These are phyloP conservation scores for Termitomyces sp. DNA, from an alignment of 768 basidiomycete genomes.

Conservation along the genomic window DNA sequence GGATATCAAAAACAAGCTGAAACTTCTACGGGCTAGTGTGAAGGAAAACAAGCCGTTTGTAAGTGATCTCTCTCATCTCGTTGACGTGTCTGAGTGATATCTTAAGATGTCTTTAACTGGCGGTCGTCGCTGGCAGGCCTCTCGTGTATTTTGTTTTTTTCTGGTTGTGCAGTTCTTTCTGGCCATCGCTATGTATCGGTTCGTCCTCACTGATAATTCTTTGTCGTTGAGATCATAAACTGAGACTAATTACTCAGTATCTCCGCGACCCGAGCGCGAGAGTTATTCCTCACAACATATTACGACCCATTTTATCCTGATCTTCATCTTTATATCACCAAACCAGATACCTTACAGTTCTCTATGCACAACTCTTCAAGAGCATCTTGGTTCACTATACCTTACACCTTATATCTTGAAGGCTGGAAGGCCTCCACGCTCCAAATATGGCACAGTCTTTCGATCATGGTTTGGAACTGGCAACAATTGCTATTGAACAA, in stretches of 20 bases:
- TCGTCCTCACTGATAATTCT: constrained; percentile 12
- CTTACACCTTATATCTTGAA: constrained; percentile 31
- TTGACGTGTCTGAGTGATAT: background rate
- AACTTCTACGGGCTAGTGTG: constrained; percentile 28
- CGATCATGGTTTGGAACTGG: constrained; percentile 25
- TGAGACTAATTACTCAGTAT: constrained; percentile 29
- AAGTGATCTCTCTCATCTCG: constrained; percentile 13
- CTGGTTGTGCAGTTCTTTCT: constrained; percentile 38
- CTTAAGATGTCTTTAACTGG: constrained; percentile 10
- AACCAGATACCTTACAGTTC: constrained; percentile 34
- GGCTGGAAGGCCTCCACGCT: constrained; percentile 32
- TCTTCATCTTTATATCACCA: constrained; percentile 47
- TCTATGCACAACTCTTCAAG: constrained; percentile 24
- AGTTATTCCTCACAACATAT: constrained; percentile 66
- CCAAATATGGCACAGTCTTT: constrained; percentile 33
- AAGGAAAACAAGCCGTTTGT: constrained; percentile 32
- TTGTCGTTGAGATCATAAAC: background rate
- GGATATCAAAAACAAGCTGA: constrained; percentile 26
- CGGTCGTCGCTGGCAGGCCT: constrained; percentile 20
- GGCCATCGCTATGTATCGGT: constrained; percentile 55
- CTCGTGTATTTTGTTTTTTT: constrained; percentile 29
- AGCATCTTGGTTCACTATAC: constrained; percentile 26
- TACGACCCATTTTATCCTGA: constrained; percentile 77
- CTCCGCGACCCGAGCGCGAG: constrained; percentile 38
- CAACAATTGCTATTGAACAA: constrained; percentile 37